Evolutionary conservation across 75 land plant genomes (phyloP).

Genomic region (Picea sitchensis): DNA sequence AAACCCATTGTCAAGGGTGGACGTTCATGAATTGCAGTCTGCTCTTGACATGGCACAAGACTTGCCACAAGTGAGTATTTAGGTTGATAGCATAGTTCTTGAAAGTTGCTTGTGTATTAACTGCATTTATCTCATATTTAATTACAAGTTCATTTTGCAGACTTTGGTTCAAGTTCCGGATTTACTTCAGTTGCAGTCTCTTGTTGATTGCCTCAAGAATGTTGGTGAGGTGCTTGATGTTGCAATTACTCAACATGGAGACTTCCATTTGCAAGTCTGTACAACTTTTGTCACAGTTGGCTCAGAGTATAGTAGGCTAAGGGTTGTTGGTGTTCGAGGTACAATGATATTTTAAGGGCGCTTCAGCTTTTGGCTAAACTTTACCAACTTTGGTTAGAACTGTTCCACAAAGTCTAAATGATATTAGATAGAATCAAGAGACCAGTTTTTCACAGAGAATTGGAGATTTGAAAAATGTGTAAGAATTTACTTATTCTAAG

Average conservation of each 20-base stretch:
- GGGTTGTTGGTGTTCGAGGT: slow-evolving; percentile 82
- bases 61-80: slow-evolving; percentile 52
- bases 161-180: slow-evolving; percentile 91
- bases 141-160: slow-evolving; percentile 11
- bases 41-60: slow-evolving; percentile 80
- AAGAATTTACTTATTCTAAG: too few species aligned
- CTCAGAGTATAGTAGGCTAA: slow-evolving; percentile 67
- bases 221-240: slow-evolving; percentile 82
- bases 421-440: background rate
- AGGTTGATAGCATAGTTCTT: background rate
- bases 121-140: background rate
- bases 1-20: slow-evolving; percentile 74
- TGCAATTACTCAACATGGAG: slow-evolving; percentile 79
- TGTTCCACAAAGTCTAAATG: background rate
- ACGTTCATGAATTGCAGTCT: slow-evolving; percentile 72
- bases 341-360: background rate
- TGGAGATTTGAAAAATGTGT: too few species aligned
- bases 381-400: background rate
- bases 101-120: background rate
- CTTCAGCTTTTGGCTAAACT: slow-evolving; percentile 11
- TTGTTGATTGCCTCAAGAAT: slow-evolving; percentile 83
- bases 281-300: slow-evolving; percentile 79
- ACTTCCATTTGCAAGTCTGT: slow-evolving; percentile 79
- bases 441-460: background rate
- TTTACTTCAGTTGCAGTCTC: slow-evolving; percentile 60